Percentiles rank a stretch among this genome's conserved stretches.
Evolutionary conservation across 2,329 filamentous ascomycete genomes (phyloP).

Genomic region (Cytospora mali): DNA sequence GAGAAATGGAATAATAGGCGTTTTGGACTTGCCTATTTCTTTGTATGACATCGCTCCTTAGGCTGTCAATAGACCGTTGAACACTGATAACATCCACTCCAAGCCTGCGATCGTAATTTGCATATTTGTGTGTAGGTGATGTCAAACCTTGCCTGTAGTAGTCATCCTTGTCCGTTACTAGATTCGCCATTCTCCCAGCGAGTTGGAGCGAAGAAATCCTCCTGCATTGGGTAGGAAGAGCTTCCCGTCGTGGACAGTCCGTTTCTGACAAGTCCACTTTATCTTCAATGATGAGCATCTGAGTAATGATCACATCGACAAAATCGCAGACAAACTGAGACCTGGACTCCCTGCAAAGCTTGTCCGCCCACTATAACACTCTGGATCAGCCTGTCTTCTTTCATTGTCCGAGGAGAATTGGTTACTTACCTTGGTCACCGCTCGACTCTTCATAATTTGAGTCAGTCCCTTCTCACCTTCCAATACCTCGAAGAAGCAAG

Average conservation of each 20-base stretch:
- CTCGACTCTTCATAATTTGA: constrained; percentile 1
- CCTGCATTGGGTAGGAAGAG: not conserved
- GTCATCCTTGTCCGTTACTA: not conserved
- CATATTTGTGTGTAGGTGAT: not conserved
- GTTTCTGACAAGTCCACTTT: not conserved
- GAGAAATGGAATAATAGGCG: too few species aligned
- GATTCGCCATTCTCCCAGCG: not conserved
- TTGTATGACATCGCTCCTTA: not conserved
- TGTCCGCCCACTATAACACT: not conserved
- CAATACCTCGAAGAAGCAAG: not conserved
- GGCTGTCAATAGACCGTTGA: not conserved
- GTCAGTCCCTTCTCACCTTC: not conserved
- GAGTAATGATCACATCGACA: not conserved
- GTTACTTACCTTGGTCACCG: not conserved
- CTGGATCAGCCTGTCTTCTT: too few species aligned
- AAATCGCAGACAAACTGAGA: constrained; percentile 8
- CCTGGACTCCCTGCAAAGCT: not conserved
- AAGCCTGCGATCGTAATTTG: not conserved
- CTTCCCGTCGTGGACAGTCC: not conserved
- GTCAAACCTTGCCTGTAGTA: not conserved
- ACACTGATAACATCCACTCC: not conserved
- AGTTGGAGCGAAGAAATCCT: not conserved
- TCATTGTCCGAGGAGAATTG: too few species aligned
- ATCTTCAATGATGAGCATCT: constrained; percentile 10
- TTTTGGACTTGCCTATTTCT: not conserved